Base-by-base conservation (phyloP, 2,329 filamentous ascomycete species). In the Aspergillus sp. region DNA sequence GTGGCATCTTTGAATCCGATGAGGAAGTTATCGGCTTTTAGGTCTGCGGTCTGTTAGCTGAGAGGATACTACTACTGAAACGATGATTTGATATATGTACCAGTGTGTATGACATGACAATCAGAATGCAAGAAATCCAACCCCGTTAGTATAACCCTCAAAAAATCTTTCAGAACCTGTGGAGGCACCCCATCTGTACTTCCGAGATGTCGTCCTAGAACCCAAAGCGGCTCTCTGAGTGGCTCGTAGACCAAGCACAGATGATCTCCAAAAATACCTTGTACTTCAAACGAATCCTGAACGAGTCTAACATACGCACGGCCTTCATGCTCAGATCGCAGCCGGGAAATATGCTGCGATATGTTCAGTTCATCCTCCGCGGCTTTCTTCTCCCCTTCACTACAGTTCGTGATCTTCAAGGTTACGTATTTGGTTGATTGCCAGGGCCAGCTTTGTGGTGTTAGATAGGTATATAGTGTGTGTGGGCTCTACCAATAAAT, bases 81-180 rank as follows among this genome's bases (percentile, higher is more conserved):
- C 2, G 3, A 10, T 30, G 7, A 3, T 10, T 4, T 10, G 23
- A 23, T 6, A 23, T 23, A 30, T 62, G 44, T 62, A 74, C 74
- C 74, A 41, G 77, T 78, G 59, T 80, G 78, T 39, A 80, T 74
- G 17, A 80, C 57, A 36, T 69, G 68, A 57, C 73, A 77, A 54
- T 78, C 70, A 1, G 73, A 68, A 66, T 80, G 77, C 10, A 80
- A 69, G 59, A 75, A 80, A 50, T 79, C 72, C 1, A 80, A 71
- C 5, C 73, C 72, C 57, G 71, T 61, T 2, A 80, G 71, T 8
- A 80, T 64, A 23, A 72, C 64, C 19, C 68, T 72, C 2, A 32
- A 19, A 11, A 32, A 32, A 5, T 27, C 25, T 17, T 50, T 50
- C 1, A 50, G n/a, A 3, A 50, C 47, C 1, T 25, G 25, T 1